Evolutionary conservation across 1,139 yeast genomes (phyloP), one percentile per base, ranked within the genome.

Genomic region (Hemisphaericaspora subhashii): DNA sequence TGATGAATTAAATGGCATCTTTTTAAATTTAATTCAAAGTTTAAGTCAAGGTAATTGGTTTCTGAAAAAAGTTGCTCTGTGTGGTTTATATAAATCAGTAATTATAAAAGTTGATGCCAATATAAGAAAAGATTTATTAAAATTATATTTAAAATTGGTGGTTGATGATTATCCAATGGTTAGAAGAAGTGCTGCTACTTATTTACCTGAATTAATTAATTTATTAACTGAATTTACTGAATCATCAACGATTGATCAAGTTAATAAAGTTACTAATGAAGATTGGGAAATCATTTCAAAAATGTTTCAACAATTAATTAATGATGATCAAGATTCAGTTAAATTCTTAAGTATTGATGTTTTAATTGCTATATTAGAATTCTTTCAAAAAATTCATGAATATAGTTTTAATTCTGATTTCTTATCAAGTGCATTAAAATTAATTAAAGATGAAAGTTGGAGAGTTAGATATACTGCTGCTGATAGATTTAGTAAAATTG

Each of bases 161-260:
- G 77, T 78, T 47, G 98, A 94, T 62, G 98, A 94, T 46, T 88
- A 96, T 17, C 99, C 99, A 43, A 90, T 94, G 97, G 98, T 92
- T 26, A 81, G 97, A 63, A 81, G 98, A 58, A 85, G 96, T 13
- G 95, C 97, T 13, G 98, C 96, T 8, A 79, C 81, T 31, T 80
- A 85, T 58, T 74, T 92, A 50, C 96, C 98, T 1, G 68, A 64
- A 33, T 68, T 90, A 42, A 79, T 90, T 49, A 78, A 80, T 48
- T 66, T 78, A 40, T 64, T 77, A 51, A 72, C 88, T 33, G 58
- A 57, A 31, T 60, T 57, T 39, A 60, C 68, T 17, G 60, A 58
- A 31, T 14, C 33, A 13, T 49, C 44, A 6, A 42, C 50, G 30
- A 48, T 53, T 12, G 46, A 53, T 27, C 58, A 58, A 32, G 42